Base-by-base conservation (phyloP, 208 protist species). In the Angomonas ambiguus region DNA sequence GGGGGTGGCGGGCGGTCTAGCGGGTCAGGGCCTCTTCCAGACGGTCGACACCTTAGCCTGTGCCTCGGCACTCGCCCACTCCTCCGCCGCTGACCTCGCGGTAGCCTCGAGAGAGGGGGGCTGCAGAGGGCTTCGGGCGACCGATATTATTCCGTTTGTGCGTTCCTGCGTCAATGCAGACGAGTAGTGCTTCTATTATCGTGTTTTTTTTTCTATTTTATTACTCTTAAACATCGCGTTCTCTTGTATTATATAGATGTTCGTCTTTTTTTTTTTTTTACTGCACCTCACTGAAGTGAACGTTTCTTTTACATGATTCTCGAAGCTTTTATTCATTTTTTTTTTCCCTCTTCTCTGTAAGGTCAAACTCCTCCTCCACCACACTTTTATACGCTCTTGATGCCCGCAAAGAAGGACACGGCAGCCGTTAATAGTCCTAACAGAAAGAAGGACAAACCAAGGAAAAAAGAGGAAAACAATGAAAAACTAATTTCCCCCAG, bases 31-130 rank as follows among this genome's bases (percentile, higher is more conserved):
- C 2, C 22, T 32, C 6, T 31, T 73, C 35, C 48, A 51, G 56
- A 32, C 38, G 48, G 57, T 71, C 16, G 85, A 80, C 35, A 65
- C 77, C 13, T 74, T 70, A 1, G 65, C 85, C 18, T 95, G 89
- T 51, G 82, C 73, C 2, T 82, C 70, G 0, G 74, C 75, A 8
- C 53, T 92, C 8, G 80, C 62, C 18, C 89, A 95, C 71, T 73
- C 72, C 31, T 72, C 85, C 13, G 81, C 85, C n/a, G 89, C 84
- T 0, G 89, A 95, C 70, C 27, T 92, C 10, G 80, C 82, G 34
- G 73, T 75, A 1, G 67, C 38, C 6, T 62, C 64, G 0, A 53
- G 42, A 0, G 67, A 60, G 2, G 70, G 72, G 20, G 86, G 89
- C 6, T 76, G 72, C 31, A 80, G 86, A 6, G 89, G 89, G 10